These are phyloP conservation scores for Blastocystis sp. DNA, from an alignment of 352 stramenopile species.

Conservation along the genomic window DNA sequence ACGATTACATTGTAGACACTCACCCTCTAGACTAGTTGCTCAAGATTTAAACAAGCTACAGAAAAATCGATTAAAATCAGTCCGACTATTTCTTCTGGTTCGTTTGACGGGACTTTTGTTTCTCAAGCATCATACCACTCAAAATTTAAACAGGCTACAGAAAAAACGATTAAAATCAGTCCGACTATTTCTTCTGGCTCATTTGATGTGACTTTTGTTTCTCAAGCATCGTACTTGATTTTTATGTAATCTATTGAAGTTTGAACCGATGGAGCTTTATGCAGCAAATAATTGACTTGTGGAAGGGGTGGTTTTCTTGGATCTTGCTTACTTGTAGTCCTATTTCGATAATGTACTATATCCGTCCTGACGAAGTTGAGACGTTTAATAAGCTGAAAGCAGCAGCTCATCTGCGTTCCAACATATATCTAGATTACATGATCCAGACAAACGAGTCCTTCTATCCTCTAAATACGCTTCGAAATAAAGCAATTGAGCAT, in stretches of 20 bases:
- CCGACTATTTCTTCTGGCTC: no score
- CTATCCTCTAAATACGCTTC: constrained; percentile 17
- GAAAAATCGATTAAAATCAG: no score
- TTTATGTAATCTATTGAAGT: not conserved
- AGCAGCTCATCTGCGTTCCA: not conserved
- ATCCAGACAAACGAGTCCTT: not conserved
- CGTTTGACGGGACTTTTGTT: constrained; percentile 45
- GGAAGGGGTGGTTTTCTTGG: not conserved
- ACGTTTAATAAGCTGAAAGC: not conserved
- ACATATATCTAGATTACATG: not conserved
- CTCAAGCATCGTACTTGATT: constrained; percentile 2
- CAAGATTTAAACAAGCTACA: no score
- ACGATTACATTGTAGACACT: no score
- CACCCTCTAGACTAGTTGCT: not conserved
- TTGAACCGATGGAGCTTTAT: constrained; percentile 53
- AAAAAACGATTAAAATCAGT: no score
- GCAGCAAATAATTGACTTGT: not conserved
- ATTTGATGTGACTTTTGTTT: constrained; percentile 51
- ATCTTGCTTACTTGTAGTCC: not conserved
- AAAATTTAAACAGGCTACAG: no score
- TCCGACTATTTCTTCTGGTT: no score
- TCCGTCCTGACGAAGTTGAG: not conserved
- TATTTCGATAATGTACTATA: constrained; percentile 33
- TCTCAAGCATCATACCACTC: constrained; percentile 31
- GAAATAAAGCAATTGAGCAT: not conserved